These are phyloP conservation scores for Chytridium lagenaria DNA, from an alignment of 371 early-diverging fungal species.

Conservation along the genomic window DNA sequence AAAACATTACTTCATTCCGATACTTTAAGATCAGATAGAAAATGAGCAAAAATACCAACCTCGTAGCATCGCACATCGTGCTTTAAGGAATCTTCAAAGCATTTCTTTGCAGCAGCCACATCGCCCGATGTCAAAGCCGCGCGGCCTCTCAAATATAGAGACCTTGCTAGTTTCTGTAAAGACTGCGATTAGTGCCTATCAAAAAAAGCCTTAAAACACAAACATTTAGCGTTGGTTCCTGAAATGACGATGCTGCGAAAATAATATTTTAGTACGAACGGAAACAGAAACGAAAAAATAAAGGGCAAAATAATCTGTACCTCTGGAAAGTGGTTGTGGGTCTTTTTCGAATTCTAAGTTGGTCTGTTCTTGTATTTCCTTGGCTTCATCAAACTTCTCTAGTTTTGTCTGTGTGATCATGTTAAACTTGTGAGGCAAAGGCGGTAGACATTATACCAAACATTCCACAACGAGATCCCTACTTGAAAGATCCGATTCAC, in stretches of 20 bases:
- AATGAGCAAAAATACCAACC: constrained; percentile 29
- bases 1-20: background rate
- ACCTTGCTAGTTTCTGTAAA: constrained; percentile 63
- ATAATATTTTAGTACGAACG: background rate
- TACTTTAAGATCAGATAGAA: background rate
- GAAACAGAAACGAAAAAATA: no score
- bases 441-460: constrained; percentile 13
- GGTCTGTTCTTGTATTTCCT: background rate
- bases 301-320: no score
- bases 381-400: constrained; percentile 15
- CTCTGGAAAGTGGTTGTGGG: no score
- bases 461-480: constrained; percentile 69
- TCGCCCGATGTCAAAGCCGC: constrained; percentile 63
- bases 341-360: constrained; percentile 22
- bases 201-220: background rate
- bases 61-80: constrained; percentile 75
- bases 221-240: background rate
- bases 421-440: constrained; percentile 51
- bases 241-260: background rate
- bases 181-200: constrained; percentile 44
- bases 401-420: constrained; percentile 10
- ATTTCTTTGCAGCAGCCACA: constrained; percentile 61
- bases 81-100: constrained; percentile 68
- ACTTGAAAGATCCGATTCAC: constrained; percentile 61
- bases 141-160: constrained; percentile 69